Percentiles rank a stretch among this genome's conserved stretches.
phyloP scores from a whole-genome alignment of 2,329 filamentous ascomycete genomes.

The Pseudogymnoascus sp. region DNA sequence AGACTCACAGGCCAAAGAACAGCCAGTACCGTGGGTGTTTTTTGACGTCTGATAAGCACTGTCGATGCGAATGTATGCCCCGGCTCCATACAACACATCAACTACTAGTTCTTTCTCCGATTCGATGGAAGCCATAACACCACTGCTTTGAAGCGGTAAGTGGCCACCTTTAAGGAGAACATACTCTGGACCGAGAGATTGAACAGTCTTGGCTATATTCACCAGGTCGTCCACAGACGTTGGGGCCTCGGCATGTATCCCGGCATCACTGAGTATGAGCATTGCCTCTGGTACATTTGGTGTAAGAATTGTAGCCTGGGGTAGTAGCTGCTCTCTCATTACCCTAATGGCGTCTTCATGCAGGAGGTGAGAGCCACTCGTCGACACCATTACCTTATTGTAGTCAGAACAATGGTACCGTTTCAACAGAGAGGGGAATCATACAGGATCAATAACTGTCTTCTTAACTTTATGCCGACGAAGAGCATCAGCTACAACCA shows the following conservation, averaged over 20 bases:
- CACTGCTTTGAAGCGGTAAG: constrained; percentile 61
- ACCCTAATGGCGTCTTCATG: constrained; percentile 54
- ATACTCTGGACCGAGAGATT: constrained; percentile 63
- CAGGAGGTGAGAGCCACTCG: constrained; percentile 64
- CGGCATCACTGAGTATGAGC: constrained; percentile 51
- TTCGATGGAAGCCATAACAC: constrained; percentile 48
- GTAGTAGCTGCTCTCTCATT: constrained; percentile 53
- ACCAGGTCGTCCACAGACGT: constrained; percentile 58
- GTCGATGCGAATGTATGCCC: constrained; percentile 53
- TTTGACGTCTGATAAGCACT: constrained; percentile 62
- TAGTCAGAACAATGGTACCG: background rate
- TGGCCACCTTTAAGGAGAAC: constrained; percentile 90
- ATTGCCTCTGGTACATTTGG: constrained; percentile 71
- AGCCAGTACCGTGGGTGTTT: constrained; percentile 92
- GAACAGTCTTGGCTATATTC: constrained; percentile 56
- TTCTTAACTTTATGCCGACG: constrained; percentile 46
- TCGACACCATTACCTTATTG: constrained; percentile 80
- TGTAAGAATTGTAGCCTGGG: constrained; percentile 60
- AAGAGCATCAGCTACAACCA: constrained; percentile 58
- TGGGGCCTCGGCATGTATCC: constrained; percentile 36
- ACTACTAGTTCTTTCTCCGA: constrained; percentile 60
- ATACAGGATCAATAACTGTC: constrained; percentile 69
- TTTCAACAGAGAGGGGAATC: constrained; percentile 12
- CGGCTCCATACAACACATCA: constrained; percentile 65
- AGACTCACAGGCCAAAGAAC: constrained; percentile 74